These are phyloP conservation scores for Kuraishia floccosa DNA, from an alignment of 805 yeast species.

Conservation along the genomic window DNA sequence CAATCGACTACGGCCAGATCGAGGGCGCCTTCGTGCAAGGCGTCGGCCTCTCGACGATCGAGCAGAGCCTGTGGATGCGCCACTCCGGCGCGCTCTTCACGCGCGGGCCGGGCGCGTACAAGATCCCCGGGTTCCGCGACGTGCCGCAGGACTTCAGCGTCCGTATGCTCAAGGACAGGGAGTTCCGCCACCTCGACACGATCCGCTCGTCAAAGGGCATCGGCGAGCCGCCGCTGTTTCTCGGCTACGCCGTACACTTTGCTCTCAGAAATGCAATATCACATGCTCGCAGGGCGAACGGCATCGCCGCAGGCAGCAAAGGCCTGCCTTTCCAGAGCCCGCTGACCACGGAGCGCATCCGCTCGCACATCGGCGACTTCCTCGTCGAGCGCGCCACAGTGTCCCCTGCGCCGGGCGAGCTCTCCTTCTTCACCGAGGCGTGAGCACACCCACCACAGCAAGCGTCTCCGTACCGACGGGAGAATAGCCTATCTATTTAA, in stretches of 20 bases:
- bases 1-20: constrained; percentile 38
- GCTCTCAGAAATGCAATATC: constrained; percentile 31
- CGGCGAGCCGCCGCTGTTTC: constrained; percentile 39
- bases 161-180: constrained; percentile 25
- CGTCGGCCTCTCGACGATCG: constrained; percentile 36
- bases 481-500: too few species aligned
- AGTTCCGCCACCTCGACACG: constrained; percentile 29
- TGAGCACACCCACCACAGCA: too few species aligned
- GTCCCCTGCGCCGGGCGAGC: constrained; percentile 18
- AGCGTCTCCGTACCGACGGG: too few species aligned
- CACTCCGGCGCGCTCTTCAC: constrained; percentile 29
- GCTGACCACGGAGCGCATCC: constrained; percentile 30
- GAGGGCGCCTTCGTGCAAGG: constrained; percentile 41
- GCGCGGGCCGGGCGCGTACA: constrained; percentile 36
- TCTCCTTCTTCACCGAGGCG: constrained; percentile 23
- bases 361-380: constrained; percentile 25
- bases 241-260: constrained; percentile 29
- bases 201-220: constrained; percentile 33
- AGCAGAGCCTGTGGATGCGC: constrained; percentile 32
- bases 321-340: constrained; percentile 24
- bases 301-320: constrained; percentile 9
- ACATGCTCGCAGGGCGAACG: constrained; percentile 21
- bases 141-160: constrained; percentile 33
- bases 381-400: constrained; percentile 18
- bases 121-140: constrained; percentile 38